phyloP scores from a whole-genome alignment of 768 basidiomycete genomes.

The Mycena sanguinolenta region DNA sequence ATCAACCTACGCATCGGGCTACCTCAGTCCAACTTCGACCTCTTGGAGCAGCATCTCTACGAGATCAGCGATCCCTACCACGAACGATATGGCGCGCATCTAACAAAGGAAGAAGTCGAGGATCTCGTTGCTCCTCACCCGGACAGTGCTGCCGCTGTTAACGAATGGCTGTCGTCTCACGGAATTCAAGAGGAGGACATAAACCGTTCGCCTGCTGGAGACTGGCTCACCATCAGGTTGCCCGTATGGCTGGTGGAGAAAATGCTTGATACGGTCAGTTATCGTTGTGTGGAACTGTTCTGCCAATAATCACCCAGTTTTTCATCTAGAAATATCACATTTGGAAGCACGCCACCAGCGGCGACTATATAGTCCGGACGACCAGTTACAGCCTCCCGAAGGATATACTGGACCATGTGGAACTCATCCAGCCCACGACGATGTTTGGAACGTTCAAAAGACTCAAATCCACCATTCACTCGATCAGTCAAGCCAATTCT shows the following conservation, averaged over 20 bases:
- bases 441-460: slow-evolving; percentile 64
- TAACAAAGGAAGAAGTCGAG: slow-evolving; percentile 70
- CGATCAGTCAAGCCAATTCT: slow-evolving; percentile 6
- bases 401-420: slow-evolving; percentile 65
- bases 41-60: slow-evolving; percentile 65
- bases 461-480: slow-evolving; percentile 34
- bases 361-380: slow-evolving; percentile 67
- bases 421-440: slow-evolving; percentile 73
- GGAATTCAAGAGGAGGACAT: slow-evolving; percentile 54
- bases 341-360: slow-evolving; percentile 63
- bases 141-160: slow-evolving; percentile 63
- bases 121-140: slow-evolving; percentile 67
- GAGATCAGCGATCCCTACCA: slow-evolving; percentile 71
- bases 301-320: slow-evolving; percentile 26
- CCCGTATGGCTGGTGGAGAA: slow-evolving; percentile 69
- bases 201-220: slow-evolving; percentile 60
- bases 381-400: slow-evolving; percentile 71
- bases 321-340: slow-evolving; percentile 65
- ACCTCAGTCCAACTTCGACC: slow-evolving; percentile 66
- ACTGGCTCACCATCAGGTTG: slow-evolving; percentile 69
- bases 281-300: neutral
- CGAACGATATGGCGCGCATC: slow-evolving; percentile 70
- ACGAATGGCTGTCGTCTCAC: slow-evolving; percentile 68
- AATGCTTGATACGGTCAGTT: slow-evolving; percentile 62
- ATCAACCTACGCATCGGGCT: slow-evolving; percentile 71